A percentile compares a stretch with the other conserved stretches of the same genome.
phyloP scores from a whole-genome alignment of 208 protist species.

The Cochliopodium minus region DNA sequence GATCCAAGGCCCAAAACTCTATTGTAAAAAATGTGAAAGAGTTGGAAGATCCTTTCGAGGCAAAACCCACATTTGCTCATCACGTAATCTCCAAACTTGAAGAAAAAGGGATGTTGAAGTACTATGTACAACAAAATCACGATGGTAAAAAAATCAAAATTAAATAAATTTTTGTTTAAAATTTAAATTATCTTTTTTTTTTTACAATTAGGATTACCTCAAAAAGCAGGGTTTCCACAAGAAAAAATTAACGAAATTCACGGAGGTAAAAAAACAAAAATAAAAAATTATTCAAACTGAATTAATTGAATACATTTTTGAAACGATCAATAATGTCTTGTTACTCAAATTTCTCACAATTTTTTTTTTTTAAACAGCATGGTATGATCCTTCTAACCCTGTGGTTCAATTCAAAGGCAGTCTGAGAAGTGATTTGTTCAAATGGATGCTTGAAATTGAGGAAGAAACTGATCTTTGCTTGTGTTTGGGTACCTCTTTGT shows the following conservation, averaged over 20 bases:
- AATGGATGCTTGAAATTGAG: slow-evolving; percentile 12
- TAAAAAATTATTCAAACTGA: too few species aligned
- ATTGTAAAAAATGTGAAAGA: slow-evolving; percentile 1
- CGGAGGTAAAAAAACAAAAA: too few species aligned
- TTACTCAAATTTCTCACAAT: too few species aligned
- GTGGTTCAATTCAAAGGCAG: slow-evolving; percentile 10
- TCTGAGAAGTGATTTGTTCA: slow-evolving; percentile 11
- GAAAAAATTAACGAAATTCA: slow-evolving; percentile 15
- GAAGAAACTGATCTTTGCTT: slow-evolving; percentile 7
- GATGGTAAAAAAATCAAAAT: too few species aligned
- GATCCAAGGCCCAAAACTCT: slow-evolving; percentile 5
- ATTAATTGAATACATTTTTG: too few species aligned
- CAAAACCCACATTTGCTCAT: slow-evolving; percentile 14
- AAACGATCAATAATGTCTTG: too few species aligned
- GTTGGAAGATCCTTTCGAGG: background rate
- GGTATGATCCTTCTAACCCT: slow-evolving; percentile 21
- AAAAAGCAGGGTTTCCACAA: slow-evolving; percentile 22
- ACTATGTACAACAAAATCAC: slow-evolving; percentile 22
- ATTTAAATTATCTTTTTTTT: too few species aligned
- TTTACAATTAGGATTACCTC: too few species aligned
- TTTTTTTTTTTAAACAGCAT: too few species aligned
- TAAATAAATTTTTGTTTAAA: too few species aligned
- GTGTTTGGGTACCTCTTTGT: slow-evolving; percentile 14
- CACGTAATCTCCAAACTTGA: slow-evolving; percentile 1
- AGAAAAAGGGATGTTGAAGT: slow-evolving; percentile 1